Conservation (phyloP, 495 filamentous ascomycete genomes). For the Xylaria curta region DNA sequence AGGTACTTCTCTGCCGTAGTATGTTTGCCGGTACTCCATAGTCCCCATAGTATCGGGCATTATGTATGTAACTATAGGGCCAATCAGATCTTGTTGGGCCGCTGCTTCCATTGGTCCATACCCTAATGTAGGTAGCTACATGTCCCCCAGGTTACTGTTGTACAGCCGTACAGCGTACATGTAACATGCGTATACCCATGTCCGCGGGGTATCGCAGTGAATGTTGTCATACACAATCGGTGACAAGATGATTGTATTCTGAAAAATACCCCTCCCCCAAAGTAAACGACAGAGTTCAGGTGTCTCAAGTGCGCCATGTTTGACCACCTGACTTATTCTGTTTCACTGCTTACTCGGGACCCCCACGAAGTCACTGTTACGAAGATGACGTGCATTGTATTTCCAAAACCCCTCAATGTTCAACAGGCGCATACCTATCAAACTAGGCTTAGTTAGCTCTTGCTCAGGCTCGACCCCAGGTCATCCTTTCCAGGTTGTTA, state of each 20-base stretch:
- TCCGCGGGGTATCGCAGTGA: background rate
- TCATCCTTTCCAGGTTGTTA: too few relatives aligned
- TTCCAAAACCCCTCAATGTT: constrained; percentile 1
- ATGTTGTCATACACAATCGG: background rate
- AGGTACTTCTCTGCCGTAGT: background rate
- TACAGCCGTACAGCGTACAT: background rate
- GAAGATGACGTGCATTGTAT: background rate
- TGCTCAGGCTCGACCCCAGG: too few relatives aligned
- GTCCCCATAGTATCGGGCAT: background rate
- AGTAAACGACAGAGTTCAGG: background rate
- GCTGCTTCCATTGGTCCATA: background rate
- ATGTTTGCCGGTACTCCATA: background rate
- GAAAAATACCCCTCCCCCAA: background rate
- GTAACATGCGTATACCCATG: background rate
- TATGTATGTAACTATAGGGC: background rate
- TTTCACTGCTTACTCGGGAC: background rate
- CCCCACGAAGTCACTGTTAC: background rate
- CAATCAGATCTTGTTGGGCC: background rate
- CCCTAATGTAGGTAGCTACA: too few relatives aligned
- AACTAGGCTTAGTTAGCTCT: too few relatives aligned
- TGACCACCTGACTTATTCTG: background rate
- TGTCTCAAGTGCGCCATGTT: background rate
- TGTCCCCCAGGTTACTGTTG: background rate
- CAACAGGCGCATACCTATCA: too few relatives aligned
- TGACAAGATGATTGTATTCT: background rate